phyloP scores from a whole-genome alignment of 768 basidiomycete species.

The Pholiota conissans region DNA sequence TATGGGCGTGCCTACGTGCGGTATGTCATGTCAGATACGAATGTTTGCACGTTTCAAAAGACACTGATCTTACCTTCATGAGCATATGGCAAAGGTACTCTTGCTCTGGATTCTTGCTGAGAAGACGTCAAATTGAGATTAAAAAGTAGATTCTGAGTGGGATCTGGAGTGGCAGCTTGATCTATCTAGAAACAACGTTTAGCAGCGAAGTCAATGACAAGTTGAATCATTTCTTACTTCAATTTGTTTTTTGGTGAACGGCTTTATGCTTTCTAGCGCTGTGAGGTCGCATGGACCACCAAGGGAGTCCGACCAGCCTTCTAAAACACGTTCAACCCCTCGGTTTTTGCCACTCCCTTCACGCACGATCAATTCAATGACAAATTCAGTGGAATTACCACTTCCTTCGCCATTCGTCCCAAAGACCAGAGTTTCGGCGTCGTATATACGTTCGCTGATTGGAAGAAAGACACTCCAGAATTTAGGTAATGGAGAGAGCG shows the following conservation, averaged over 20 bases:
- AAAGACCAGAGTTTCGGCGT: conserved; percentile 62
- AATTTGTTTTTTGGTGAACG: conserved; percentile 35
- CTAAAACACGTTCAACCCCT: conserved; percentile 58
- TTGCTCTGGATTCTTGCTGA: conserved; percentile 77
- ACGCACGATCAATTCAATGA: conserved; percentile 62
- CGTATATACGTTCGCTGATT: conserved; percentile 57
- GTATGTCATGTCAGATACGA: neutral
- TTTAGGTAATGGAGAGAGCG: conserved; percentile 57
- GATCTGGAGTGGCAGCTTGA: conserved; percentile 42
- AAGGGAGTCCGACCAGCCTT: conserved; percentile 53
- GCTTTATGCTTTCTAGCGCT: conserved; percentile 52
- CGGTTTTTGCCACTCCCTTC: conserved; percentile 47
- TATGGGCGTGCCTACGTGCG: conserved; percentile 32
- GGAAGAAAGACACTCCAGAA: conserved; percentile 83
- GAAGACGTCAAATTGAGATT: conserved; percentile 82
- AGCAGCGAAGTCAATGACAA: neutral
- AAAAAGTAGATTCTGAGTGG: conserved; percentile 76
- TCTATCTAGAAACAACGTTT: neutral
- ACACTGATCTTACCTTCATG: conserved; percentile 63
- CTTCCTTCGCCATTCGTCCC: conserved; percentile 54
- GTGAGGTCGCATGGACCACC: conserved; percentile 44
- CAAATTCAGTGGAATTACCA: conserved; percentile 47
- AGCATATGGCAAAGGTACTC: conserved; percentile 87
- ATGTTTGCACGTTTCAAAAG: neutral
- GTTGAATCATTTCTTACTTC: conserved; percentile 25